A percentile compares a stretch with the other conserved stretches of the same genome.
phyloP scores from a whole-genome alignment of 805 yeast species.

The Hanseniaspora thailandica region DNA sequence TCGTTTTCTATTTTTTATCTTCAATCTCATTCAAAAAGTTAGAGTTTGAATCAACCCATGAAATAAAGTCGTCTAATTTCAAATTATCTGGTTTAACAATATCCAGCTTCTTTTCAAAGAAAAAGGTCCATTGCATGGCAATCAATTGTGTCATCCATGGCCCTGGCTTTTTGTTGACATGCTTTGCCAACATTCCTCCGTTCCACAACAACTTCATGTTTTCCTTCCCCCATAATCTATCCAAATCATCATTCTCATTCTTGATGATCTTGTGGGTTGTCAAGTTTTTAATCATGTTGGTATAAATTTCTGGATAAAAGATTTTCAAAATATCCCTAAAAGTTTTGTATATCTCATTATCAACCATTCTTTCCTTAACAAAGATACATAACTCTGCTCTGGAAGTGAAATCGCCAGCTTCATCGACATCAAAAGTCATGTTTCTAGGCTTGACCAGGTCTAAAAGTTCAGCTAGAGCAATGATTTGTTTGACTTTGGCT shows the following conservation, averaged over 20 bases:
- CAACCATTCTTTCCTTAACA: background rate
- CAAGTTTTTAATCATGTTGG: background rate
- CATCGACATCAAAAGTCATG: background rate
- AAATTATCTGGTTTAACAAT: slow-evolving; percentile 41
- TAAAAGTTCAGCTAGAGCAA: background rate
- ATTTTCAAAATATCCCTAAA: background rate
- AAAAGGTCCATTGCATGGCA: slow-evolving; percentile 24
- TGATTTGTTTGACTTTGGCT: background rate
- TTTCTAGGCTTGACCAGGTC: background rate
- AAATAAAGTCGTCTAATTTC: slow-evolving; percentile 44
- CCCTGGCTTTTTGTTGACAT: slow-evolving; percentile 57
- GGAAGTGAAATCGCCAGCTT: background rate
- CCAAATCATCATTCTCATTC: background rate
- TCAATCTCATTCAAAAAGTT: background rate
- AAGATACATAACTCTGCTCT: background rate
- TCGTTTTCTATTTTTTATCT: too few relatives aligned
- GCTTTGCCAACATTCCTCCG: slow-evolving; percentile 54
- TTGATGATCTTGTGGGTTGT: background rate
- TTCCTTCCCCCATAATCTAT: background rate
- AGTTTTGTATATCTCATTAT: background rate
- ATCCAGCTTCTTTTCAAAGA: slow-evolving; percentile 3
- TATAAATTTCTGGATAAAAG: background rate
- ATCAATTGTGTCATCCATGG: slow-evolving; percentile 65
- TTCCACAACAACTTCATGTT: slow-evolving; percentile 53
- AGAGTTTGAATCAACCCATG: slow-evolving; percentile 22